Evolutionary conservation across 805 yeast species (phyloP).

Genomic region (Schwanniomyces sp.): DNA sequence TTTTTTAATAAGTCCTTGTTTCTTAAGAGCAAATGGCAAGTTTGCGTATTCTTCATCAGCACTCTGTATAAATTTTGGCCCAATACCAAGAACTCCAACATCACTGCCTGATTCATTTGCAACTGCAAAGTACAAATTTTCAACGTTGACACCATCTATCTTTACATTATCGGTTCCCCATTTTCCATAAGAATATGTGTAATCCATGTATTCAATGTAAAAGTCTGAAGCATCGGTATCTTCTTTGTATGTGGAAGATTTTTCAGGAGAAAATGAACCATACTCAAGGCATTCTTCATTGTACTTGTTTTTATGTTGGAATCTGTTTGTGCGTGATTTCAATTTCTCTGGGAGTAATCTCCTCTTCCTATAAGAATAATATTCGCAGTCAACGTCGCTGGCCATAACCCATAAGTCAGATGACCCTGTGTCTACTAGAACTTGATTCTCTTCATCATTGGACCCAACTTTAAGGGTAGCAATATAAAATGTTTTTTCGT

Average conservation of each 20-base stretch:
- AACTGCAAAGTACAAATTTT: slow-evolving; percentile 10
- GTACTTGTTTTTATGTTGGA: slow-evolving; percentile 17
- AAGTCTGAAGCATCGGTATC: slow-evolving; percentile 30
- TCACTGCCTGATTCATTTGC: slow-evolving; percentile 18
- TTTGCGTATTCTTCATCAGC: slow-evolving; percentile 21
- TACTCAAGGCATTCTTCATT: slow-evolving; percentile 25
- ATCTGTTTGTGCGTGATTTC: slow-evolving; percentile 10
- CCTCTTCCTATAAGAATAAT: not conserved
- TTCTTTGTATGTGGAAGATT: slow-evolving; percentile 29
- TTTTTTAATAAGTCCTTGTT: slow-evolving; percentile 33
- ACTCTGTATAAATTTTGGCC: slow-evolving; percentile 15
- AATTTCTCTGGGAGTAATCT: not conserved
- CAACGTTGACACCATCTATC: slow-evolving; percentile 8
- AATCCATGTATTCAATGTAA: slow-evolving; percentile 47
- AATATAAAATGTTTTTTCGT: slow-evolving; percentile 14
- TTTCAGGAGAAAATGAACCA: slow-evolving; percentile 36
- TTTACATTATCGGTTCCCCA: slow-evolving; percentile 38
- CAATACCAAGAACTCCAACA: slow-evolving; percentile 6
- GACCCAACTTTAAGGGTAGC: slow-evolving; percentile 18
- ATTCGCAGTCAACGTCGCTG: slow-evolving; percentile 14
- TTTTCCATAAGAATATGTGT: slow-evolving; percentile 47
- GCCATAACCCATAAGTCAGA: slow-evolving; percentile 28
- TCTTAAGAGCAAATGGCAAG: slow-evolving; percentile 32
- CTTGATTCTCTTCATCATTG: slow-evolving; percentile 16
- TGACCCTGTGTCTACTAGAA: slow-evolving; percentile 35